Percentiles rank a stretch among this genome's conserved stretches.
These are phyloP conservation scores for Trichoderma gamsii DNA, from an alignment of 495 filamentous ascomycete genomes.

Conservation along the genomic window DNA sequence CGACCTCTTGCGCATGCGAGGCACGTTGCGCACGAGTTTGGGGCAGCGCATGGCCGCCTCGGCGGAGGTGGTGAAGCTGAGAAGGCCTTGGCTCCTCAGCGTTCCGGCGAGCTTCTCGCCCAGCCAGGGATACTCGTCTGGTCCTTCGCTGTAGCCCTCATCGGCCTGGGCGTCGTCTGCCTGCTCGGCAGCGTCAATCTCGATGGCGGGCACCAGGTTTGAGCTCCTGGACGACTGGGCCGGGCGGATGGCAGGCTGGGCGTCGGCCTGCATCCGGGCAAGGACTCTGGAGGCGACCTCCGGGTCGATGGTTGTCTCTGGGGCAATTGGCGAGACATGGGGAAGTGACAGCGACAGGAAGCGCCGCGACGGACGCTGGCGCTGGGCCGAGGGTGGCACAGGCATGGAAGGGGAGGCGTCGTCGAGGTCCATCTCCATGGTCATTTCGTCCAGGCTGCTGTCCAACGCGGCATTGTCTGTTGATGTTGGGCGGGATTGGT, in stretches of 20 bases:
- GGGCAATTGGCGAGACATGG: not conserved
- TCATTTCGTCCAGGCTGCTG: not conserved
- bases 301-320: not conserved
- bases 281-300: not conserved
- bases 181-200: not conserved
- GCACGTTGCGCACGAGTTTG: constrained; percentile 29
- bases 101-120: not conserved
- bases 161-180: not conserved
- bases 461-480: not conserved
- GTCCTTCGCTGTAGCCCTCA: constrained; percentile 2
- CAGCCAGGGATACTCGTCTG: not conserved
- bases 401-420: not conserved
- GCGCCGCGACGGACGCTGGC: not conserved
- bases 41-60: constrained; percentile 28
- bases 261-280: not conserved
- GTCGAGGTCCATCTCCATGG: not conserved
- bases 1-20: constrained; percentile 29
- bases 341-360: not conserved
- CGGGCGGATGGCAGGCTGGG: not conserved
- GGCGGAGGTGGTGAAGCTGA: constrained; percentile 7
- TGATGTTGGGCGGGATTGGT: not conserved
- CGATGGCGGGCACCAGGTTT: not conserved
- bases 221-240: not conserved
- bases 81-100: not conserved
- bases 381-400: not conserved